Percentiles rank a stretch among this genome's conserved stretches.
These are phyloP conservation scores for Scorias spongiosa DNA, from an alignment of 2,329 filamentous ascomycete genomes.

Conservation along the genomic window DNA sequence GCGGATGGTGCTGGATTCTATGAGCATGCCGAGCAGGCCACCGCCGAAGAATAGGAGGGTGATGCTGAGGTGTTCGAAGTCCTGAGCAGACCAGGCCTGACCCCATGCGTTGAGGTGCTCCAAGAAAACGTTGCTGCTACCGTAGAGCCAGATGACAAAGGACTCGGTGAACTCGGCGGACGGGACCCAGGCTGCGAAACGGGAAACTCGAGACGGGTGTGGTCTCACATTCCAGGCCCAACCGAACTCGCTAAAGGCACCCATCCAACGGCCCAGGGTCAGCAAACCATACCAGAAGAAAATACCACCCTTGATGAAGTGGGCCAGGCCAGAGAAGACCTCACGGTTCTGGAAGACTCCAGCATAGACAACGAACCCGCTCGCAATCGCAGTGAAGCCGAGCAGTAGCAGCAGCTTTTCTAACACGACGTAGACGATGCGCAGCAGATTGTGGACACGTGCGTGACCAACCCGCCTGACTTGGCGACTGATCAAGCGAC, in stretches of 20 bases:
- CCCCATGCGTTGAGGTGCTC: constrained; percentile 71
- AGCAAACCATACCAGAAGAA: constrained; percentile 89
- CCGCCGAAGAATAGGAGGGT: constrained; percentile 88
- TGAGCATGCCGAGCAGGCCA: constrained; percentile 44
- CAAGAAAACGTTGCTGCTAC: constrained; percentile 77
- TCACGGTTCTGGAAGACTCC: constrained; percentile 50
- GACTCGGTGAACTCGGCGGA: constrained; percentile 85
- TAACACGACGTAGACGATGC: constrained; percentile 48
- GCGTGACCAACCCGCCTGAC: constrained; percentile 21
- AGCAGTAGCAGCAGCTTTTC: constrained; percentile 66
- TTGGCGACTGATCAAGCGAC: constrained; percentile 13
- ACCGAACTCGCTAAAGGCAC: constrained; percentile 75
- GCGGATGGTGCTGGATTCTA: constrained; percentile 38
- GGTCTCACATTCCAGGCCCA: constrained; percentile 93
- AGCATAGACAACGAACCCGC: constrained; percentile 61
- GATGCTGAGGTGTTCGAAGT: constrained; percentile 85
- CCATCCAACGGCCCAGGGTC: constrained; percentile 78
- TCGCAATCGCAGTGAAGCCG: constrained; percentile 57
- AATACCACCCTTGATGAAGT: constrained; percentile 87
- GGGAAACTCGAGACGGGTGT: constrained; percentile 37
- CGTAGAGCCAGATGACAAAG: constrained; percentile 79
- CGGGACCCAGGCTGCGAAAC: constrained; percentile 47
- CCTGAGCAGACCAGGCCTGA: constrained; percentile 55
- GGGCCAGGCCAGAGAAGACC: constrained; percentile 75
- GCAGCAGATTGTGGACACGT: constrained; percentile 42